Evolutionary conservation across 257 asterid species (phyloP), one percentile per base, ranked within the genome.

Genomic region (Solanum stenotomum): DNA sequence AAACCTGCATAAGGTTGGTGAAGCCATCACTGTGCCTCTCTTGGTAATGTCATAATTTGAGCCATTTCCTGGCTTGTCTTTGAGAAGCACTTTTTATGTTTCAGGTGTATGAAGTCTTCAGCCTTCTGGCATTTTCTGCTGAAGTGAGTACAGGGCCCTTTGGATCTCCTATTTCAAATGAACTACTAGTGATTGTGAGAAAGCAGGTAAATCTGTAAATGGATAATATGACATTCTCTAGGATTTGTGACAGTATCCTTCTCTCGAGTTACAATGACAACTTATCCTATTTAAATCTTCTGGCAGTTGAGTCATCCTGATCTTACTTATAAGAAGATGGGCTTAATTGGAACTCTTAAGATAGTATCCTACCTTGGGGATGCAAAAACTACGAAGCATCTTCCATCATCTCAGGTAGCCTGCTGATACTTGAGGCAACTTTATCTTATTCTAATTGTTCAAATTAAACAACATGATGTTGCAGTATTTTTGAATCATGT

Each of bases 61-160:
- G 59, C 74, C 23, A 37, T 85, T 87, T 83, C 78, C 71, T 52
- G 49, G 65, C 85, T 31, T 78, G 65, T 82, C 85, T 87, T 75
- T 87, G 83, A 88, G 75, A 15, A 83, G 68, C 38, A 84, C 75
- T 76, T 89, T 88, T 85, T 75, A 63, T 89, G 86, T 87, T 93
- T 89, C 93, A 95, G 98, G 98, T 96, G 87, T 96, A 95, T 88
- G 98, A 95, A 87, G 92, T 94, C 86, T 96, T 96, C 93, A 93
- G 93, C 87, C 90, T 90, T 83, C 96, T 96, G 88, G 96, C 98
- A 83, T 93, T 95, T 88, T 92, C 94, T 33, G 91, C 91, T 88
- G 92, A 89, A 87, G 92, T 97, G 72, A 87, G 93, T 91, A 85
- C 94, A 67, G 95, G 92, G 85, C 92, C 92, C 86, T 87, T 89